Base-by-base conservation (phyloP, 257 asterid genomes). In the Lycium ferocissimum region DNA sequence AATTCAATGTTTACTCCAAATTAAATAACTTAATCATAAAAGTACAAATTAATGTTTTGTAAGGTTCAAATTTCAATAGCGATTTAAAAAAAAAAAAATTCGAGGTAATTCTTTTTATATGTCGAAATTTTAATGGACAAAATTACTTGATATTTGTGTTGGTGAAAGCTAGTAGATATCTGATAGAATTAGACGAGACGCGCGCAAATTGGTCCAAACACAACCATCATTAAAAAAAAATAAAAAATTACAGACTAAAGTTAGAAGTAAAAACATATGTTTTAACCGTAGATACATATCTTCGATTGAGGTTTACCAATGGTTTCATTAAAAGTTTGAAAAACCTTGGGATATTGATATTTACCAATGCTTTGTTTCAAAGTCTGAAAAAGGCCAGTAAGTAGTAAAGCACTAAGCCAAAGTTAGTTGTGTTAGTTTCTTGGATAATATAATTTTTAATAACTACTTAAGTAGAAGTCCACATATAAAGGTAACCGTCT, bases 401-500 rank as follows among this genome's bases (percentile, higher is more conserved):
- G 76, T 70, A 84, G 49, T 58, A 62, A 38, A 81, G 57, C 40
- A 40, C 58, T 59, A 11, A 63, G 37, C 14, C 84, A 59, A 10
- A 81, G 73, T 80, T 62, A 4, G 62, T 7, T 81, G 62, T 2
- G 79, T 81, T 82, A 63, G 40, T 69, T 49, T n/a, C 18, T 80
- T 72, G 69, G 33, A 26, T 26, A 26, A 26, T 26, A 62, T 81
- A 61, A 20, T 45, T 17, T 47, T 71, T 62, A 45, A 47, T 61
- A 45, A 82, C 38, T 49, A 26, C 33, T 26, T 26, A 26, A 26
- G 33, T 26, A 66, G 87, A 83, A 73, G 88, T 86, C 83, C 87
- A 80, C 61, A 89, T 87, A 85, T 85, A 84, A 86, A 86, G 92
- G 89, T 86, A 89, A 89, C 93, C 85, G 84, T 88, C 87, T 90